A percentile compares a stretch with the other conserved stretches of the same genome.
Conservation (phyloP, 106 monocot genomes). For the Posidonia australis region DNA sequence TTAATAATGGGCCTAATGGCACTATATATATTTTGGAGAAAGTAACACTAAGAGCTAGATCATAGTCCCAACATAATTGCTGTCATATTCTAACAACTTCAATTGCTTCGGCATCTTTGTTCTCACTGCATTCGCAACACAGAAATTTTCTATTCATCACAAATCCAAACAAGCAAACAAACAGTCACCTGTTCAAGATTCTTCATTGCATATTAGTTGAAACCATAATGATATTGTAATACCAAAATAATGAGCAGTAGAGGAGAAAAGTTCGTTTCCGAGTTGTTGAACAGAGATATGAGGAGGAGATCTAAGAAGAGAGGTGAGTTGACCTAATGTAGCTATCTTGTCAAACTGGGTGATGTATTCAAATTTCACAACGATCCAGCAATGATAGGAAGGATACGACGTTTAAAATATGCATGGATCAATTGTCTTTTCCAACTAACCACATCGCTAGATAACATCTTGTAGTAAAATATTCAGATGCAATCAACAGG, state of each 20-base stretch:
- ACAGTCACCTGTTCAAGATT: not conserved
- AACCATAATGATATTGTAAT: not conserved
- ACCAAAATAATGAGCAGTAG: not conserved
- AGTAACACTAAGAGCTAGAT: too few relatives aligned
- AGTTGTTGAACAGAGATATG: not conserved
- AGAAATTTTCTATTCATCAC: not conserved
- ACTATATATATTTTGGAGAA: too few relatives aligned
- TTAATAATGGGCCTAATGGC: too few relatives aligned
- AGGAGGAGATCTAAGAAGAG: not conserved
- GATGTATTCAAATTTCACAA: not conserved
- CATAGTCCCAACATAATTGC: too few relatives aligned
- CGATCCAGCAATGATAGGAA: not conserved
- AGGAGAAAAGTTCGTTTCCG: not conserved
- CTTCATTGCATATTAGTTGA: constrained; percentile 1
- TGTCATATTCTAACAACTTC: too few relatives aligned
- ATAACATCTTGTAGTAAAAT: not conserved
- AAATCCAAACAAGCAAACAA: not conserved
- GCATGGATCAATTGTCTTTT: not conserved
- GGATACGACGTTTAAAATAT: not conserved
- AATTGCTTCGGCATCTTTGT: too few relatives aligned
- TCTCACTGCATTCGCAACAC: too few relatives aligned
- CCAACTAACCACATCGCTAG: not conserved
- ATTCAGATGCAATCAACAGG: not conserved
- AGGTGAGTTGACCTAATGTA: constrained; percentile 1
- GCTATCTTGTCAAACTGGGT: not conserved